Evolutionary conservation across 441 rosid genomes (phyloP), one percentile per base, ranked within the genome.

Genomic region (Rhodomyrtus psidioides): DNA sequence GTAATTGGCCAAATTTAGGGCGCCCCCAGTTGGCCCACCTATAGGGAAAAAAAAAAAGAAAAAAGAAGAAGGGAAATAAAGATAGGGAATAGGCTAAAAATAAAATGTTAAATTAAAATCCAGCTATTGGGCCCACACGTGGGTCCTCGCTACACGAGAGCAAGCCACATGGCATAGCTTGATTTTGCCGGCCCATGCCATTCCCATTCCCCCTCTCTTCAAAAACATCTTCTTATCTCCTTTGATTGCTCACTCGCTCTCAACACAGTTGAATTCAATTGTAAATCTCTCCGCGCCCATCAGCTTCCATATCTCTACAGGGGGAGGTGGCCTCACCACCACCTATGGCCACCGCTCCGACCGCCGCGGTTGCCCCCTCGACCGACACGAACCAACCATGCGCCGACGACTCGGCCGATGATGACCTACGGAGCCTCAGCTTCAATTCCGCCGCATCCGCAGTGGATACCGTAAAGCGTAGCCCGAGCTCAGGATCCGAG

Each of bases 351-450:
- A 39, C 79, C 8, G n/a, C 79, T 24, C 12, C 5, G 49, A 13
- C n/a, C 53, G 13, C 82, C 75, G 0, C 82, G 62, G 2, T 56
- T 55, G 5, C 85, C n/a, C 10, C 59, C 84, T 6, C 87, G 55
- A 6, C 88, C n/a, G 23, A 62, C 83, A 42, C 87, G 86, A 91
- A 91, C 92, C 91, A 89, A 6, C 83, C 90, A 46, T 79, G 57
- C 5, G 39, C 65, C 6, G 92, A 90, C 24, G 92, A 91, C 28
- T 85, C 74, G 5, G 34, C 89, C 17, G 93, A 90, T n/a, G 93
- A 90, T n/a, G 94, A 92, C 79, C 86, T 90, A 27, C 92, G 91
- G 56, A 84, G 83, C 83, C 88, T 91, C 39, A 92, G 94, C 86
- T 86, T 90, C 84, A 90, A 89, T 76, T 92, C 94, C 84, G 86